Base-by-base conservation (phyloP, 768 basidiomycete genomes). In the Lentinula sp. region DNA sequence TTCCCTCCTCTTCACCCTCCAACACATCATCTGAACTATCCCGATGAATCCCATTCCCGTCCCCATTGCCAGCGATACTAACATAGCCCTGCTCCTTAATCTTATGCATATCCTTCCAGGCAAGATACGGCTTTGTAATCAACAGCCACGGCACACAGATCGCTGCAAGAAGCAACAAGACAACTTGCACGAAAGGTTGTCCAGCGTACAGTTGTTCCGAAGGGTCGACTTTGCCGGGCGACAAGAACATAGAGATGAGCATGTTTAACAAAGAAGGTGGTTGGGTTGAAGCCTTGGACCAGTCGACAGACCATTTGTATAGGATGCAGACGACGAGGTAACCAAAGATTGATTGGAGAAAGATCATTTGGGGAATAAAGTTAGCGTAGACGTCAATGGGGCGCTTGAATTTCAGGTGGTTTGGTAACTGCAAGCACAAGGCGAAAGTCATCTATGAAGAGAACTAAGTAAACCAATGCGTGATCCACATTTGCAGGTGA, bases 241-340 rank as follows among this genome's bases (percentile, higher is more conserved):
- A 83, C 64, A 99, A 78, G 80, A 98, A 95, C 95, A 99, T 98
- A 63, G 81, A 81, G 73, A 98, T 98, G 64, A 99, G 79, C 92
- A 95, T 94, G 77, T 92, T 96, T 68, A 99, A 78, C 57, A 99
- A 79, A 51, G 93, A 93, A 1, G 97, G 97, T 13, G 97, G 94
- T 39, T 78, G 74, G 7, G 82, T 84, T 2, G 81, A 65, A 11
- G 87, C 79, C 57, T 77, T 80, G 5, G 84, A 78, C 97, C 97
- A 99, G 74, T 99, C 93, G 62, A 94, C 80, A 31, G 85, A 83
- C 97, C 97, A 99, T 71, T 99, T 98, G 87, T 95, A 95, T 66
- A 98, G 71, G 75, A 98, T 97, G 75, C 92, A 95, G 61, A 96
- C 62, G 57, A 91, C 91, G 39, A 98, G 85, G 72, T 98, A 98